Base-by-base conservation (phyloP, 208 protist genomes). In the Leishmania lainsoni region DNA sequence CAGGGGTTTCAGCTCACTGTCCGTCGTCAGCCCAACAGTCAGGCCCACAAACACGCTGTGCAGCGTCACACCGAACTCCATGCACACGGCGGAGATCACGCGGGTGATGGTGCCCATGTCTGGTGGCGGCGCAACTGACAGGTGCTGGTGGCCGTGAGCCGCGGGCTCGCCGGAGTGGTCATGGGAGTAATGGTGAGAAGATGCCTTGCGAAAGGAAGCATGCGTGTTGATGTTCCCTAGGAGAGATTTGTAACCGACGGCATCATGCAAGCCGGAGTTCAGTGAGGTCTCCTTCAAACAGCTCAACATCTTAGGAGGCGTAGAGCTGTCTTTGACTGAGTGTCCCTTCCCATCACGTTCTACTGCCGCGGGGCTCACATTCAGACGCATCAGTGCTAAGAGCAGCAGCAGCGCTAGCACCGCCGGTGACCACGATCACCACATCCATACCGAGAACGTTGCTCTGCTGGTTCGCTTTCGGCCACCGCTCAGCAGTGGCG, bases 21-120 rank as follows among this genome's bases (percentile, higher is more conserved):
- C 86, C 1, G 68, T 85, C 1, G 83, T 85, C 32, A 93, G 81
- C 20, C 90, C 92, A 16, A 95, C 77, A 3, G 89, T 76, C 3
- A 95, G 10, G 39, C 90, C 92, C 22, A 95, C 84, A 70, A 95
- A 95, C n/a, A 95, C 68, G 70, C 92, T 95, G 84, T 95, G 92
- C 69, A 94, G 80, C 16, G 90, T 86, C 26, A 93, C 78, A 42
- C 89, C 89, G 51, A 92, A 92, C 80, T 91, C 89, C 89, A 94
- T 89, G 68, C 91, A 91, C 45, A 95, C 26, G 20, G 89, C 90
- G 4, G 92, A 81, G 39, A 93, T 81, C 26, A 86, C 75, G 12
- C 51, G 72, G 42, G 78, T 86, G 12, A 89, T 58, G 26, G 35
- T 48, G 5, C 75, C 76, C 80, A 87, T 81, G 68, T 89, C 78